phyloP scores from a whole-genome alignment of 2,329 filamentous ascomycete genomes.

The Thielaviopsis cerberus region DNA sequence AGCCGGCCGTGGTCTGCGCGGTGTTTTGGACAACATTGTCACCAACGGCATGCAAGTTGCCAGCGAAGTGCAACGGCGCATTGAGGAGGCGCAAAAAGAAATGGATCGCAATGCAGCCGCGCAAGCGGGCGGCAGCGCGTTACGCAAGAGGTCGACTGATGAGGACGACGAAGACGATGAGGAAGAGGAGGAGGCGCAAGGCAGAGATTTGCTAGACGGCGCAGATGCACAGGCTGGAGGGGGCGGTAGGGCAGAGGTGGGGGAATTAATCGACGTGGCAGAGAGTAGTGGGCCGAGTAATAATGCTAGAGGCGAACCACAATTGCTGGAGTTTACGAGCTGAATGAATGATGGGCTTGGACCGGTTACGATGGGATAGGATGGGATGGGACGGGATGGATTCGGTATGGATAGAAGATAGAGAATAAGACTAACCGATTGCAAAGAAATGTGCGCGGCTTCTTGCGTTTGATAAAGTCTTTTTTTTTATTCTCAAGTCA shows the following conservation, averaged over 20 bases:
- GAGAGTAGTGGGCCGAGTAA: neutral
- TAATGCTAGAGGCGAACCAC: neutral
- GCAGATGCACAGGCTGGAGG: slow-evolving; percentile 52
- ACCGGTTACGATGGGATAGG: neutral
- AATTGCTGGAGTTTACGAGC: slow-evolving; percentile 10
- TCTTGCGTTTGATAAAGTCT: too few species aligned
- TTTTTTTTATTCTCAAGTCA: neutral
- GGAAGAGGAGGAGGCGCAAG: slow-evolving; percentile 36
- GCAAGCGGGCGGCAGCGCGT: slow-evolving; percentile 21
- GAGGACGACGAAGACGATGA: slow-evolving; percentile 37
- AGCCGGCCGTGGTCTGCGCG: slow-evolving; percentile 62
- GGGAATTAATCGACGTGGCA: slow-evolving; percentile 4
- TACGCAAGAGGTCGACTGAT: slow-evolving; percentile 24
- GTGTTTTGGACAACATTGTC: slow-evolving; percentile 92
- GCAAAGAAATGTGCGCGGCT: neutral
- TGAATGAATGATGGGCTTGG: neutral
- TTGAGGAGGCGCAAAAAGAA: slow-evolving; percentile 90
- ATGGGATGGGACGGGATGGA: neutral
- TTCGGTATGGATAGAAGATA: neutral
- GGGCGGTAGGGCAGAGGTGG: slow-evolving; percentile 15
- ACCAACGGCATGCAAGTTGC: slow-evolving; percentile 94
- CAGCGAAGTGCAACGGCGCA: slow-evolving; percentile 71
- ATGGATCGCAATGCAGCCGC: slow-evolving; percentile 61
- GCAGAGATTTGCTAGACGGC: slow-evolving; percentile 50
- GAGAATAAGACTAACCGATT: neutral